Base-by-base conservation (phyloP, 176 grass and related monocot species). In the Oryza meridionalis region DNA sequence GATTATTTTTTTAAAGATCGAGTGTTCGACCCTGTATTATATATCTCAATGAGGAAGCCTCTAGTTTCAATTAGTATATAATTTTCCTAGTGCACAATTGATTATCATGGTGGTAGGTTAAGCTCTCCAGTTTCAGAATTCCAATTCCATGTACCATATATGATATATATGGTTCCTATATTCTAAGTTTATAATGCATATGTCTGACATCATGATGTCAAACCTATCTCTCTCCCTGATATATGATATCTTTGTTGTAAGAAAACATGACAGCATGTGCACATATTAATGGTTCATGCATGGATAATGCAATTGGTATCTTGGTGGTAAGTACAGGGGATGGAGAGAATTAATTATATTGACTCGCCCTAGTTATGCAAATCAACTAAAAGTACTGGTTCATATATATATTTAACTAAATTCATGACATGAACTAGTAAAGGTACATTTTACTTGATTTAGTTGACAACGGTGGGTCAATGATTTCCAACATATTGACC, bases 31-130 rank as follows among this genome's bases (percentile, higher is more conserved):
- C 59, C 42, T 12, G 11, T 65, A 62, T 40, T 32, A 49, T 77
- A 79, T 49, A 31, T 31, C 29, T 2, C 49, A 88, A 63, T 31
- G 73, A 43, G 32, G 65, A 70, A 44, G 42, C 14, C 46, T 75
- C 37, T 80, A 27, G 25, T 63, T 55, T 84, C 67, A 69, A 49
- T 51, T 16, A 35, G 31, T 44, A 78, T 66, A 70, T 77, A 73
- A 46, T 72, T 58, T 72, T 58, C 76, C 26, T 45, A 47, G 59
- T 78, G 75, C 45, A 37, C 62, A 47, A 47, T 14, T 79, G 70
- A 62, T 84, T 61, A 7, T 47, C 16, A 27, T 50, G 65, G 65
- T 38, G 27, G 6, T 72, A 45, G 14, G 25, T 38, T 62, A 70
- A 35, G 16, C 3, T 62, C n/a, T 27, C 67, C 69, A 35, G 25